Base-by-base conservation (phyloP, 345 rosid species). In the Stellera chamaejasme region DNA sequence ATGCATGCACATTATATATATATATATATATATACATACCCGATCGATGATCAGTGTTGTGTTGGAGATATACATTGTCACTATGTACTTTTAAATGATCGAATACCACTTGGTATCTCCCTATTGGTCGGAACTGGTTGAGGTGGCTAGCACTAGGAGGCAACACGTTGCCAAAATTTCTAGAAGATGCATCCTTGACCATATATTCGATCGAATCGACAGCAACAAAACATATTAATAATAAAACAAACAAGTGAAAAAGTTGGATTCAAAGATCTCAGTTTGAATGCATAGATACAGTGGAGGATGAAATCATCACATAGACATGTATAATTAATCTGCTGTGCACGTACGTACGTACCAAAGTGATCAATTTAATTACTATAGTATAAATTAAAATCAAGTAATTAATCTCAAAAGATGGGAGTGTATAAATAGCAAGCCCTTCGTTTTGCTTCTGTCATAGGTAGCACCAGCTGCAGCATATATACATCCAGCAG, bases 311-410 rank as follows among this genome's bases (percentile, higher is more conserved):
- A 69, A 68, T 72, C 71, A 68, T 52, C 58, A 63, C 19, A 8
- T 47, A 10, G 43, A 2, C 13, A 9, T 32, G 3, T n/a, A n/a
- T n/a, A n/a, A n/a, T n/a, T n/a, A 46, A 43, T 5, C 50, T 45
- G 27, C 58, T 11, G 60, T 46, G 44, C 12, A 45, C 42, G 58
- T 60, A 72, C 42, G 58, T 60, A 72, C 58, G 71, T 56, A 54
- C 52, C 53, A 6, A 41, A 25, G 52, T 3, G 56, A 48, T 19
- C 27, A 56, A 41, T 58, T 68, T 59, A 39, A 77, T 74, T 69
- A 77, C 71, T 41, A 56, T 41, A 56, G 10, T 69, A 64, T 52
- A 62, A 61, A 58, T 71, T 72, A 77, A 71, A 67, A 76, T 62
- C 65, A 19, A 10, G 41, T 13, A 27, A 28, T 52, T 53, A 56